These are phyloP conservation scores for Holtermannia corniformis DNA, from an alignment of 768 basidiomycete genomes.

Conservation along the genomic window DNA sequence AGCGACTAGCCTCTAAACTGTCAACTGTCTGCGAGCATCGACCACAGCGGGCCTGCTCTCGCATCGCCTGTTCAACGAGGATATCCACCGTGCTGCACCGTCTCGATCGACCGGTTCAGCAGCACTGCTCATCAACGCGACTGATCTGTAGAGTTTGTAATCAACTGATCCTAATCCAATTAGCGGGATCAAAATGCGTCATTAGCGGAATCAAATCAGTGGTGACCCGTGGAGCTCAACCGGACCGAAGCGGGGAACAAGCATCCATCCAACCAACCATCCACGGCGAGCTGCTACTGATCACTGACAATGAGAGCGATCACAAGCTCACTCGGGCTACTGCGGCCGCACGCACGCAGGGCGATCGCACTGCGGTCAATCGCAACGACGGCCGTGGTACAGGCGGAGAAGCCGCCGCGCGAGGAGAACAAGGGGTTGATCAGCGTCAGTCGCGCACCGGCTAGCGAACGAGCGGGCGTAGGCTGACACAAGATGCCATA, in stretches of 20 bases:
- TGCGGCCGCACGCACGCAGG: background rate
- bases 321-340: background rate
- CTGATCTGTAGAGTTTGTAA: no score
- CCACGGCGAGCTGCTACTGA: no score
- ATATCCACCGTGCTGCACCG: no score
- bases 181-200: background rate
- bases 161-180: background rate
- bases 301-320: background rate
- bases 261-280: no score
- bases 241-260: background rate
- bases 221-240: background rate
- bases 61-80: no score
- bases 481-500: constrained; percentile 46
- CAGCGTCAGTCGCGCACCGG: constrained; percentile 33
- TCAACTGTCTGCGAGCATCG: no score
- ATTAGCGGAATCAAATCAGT: background rate
- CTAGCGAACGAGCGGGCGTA: background rate
- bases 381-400: background rate
- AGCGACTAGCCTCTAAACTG: no score
- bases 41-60: no score
- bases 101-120: no score
- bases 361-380: background rate
- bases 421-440: constrained; percentile 1
- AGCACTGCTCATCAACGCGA: no score
- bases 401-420: background rate